Conservation (phyloP, 768 basidiomycete species). For the Sporobolomyces phaffii region DNA sequence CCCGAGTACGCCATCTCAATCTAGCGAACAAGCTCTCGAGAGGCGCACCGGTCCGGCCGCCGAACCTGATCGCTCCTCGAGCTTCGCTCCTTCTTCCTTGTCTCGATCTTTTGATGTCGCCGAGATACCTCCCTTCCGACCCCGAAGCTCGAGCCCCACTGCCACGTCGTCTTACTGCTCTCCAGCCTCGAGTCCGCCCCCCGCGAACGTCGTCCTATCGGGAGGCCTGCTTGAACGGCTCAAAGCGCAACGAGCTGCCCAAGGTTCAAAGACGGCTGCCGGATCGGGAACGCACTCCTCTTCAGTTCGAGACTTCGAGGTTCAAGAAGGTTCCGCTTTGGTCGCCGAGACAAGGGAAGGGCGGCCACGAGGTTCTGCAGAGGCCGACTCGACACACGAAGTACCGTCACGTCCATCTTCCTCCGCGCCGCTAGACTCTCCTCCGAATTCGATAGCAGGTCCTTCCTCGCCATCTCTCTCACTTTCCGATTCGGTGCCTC, state of each 20-base stretch:
- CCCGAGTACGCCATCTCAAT: slow-evolving; percentile 1
- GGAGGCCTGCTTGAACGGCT: slow-evolving; percentile 20
- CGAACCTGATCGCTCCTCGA: background rate
- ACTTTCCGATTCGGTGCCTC: background rate
- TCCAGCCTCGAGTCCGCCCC: background rate
- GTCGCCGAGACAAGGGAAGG: too few relatives aligned
- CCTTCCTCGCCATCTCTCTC: background rate
- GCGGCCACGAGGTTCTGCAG: too few relatives aligned
- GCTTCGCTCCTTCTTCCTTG: background rate
- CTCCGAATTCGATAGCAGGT: background rate
- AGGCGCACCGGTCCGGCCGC: background rate
- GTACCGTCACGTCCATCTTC: too few relatives aligned
- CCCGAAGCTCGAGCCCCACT: background rate
- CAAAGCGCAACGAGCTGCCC: slow-evolving; percentile 20
- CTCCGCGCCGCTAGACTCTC: too few relatives aligned
- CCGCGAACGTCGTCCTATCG: slow-evolving; percentile 7
- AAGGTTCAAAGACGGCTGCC: background rate
- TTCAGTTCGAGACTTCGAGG: too few relatives aligned
- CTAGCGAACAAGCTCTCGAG: too few relatives aligned
- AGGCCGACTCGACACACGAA: too few relatives aligned
- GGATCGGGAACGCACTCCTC: background rate
- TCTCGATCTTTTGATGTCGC: background rate
- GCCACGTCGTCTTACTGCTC: background rate
- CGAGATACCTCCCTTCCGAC: slow-evolving; percentile 25
- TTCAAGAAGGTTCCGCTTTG: too few relatives aligned